Evolutionary conservation across 179 eudicot genomes (phyloP).

Genomic region (Corrigiola litoralis): DNA sequence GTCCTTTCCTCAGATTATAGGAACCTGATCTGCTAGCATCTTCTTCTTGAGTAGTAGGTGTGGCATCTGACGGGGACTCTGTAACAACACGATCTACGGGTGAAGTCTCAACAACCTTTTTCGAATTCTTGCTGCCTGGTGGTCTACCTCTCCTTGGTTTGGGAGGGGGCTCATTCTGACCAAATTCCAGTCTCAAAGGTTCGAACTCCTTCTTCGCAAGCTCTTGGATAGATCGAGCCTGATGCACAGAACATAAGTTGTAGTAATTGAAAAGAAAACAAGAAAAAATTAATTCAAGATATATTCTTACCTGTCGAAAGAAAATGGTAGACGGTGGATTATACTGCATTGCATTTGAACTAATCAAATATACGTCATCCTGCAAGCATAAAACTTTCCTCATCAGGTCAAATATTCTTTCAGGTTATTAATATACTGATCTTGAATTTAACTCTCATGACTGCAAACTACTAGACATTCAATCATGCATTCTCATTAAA

Average conservation of each 20-base stretch:
- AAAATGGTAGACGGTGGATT: slow-evolving; percentile 70
- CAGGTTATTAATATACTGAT: no score
- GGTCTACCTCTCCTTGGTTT: slow-evolving; percentile 73
- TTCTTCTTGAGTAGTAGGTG: slow-evolving; percentile 53
- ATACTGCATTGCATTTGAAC: slow-evolving; percentile 86
- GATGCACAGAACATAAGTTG: neutral
- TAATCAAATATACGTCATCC: slow-evolving; percentile 75
- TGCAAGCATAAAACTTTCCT: slow-evolving; percentile 28
- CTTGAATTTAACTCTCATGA: no score
- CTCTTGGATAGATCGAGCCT: slow-evolving; percentile 83
- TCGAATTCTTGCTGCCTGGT: slow-evolving; percentile 46
- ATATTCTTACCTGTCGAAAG: slow-evolving; percentile 62
- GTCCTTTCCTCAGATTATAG: slow-evolving; percentile 67
- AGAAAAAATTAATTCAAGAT: neutral
- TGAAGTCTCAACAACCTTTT: slow-evolving; percentile 44
- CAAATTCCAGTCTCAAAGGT: slow-evolving; percentile 31
- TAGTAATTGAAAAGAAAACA: slow-evolving; percentile 11
- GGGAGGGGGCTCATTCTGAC: slow-evolving; percentile 41
- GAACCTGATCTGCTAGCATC: slow-evolving; percentile 44
- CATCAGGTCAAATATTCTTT: neutral
- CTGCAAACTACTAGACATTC: no score
- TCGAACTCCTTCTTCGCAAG: slow-evolving; percentile 51
- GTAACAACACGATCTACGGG: slow-evolving; percentile 42
- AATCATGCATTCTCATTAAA: no score
- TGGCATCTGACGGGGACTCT: slow-evolving; percentile 50